A percentile compares a stretch with the other conserved stretches of the same genome.
Conservation (phyloP, 2,329 filamentous ascomycete species). For the Colletotrichum noveboracense region DNA sequence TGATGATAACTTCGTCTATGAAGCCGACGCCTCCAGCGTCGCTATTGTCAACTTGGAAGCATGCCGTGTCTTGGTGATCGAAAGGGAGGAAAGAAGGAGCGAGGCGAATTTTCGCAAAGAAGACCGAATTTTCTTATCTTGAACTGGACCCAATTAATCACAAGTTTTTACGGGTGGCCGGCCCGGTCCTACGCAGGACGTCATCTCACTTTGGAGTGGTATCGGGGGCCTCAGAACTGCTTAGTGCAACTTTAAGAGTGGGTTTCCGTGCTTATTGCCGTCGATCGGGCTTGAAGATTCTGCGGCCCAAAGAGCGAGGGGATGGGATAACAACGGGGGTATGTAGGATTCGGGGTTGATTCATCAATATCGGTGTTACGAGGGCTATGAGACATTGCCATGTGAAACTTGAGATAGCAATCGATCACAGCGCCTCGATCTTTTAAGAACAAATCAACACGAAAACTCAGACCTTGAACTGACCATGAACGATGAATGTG, state of each 20-base stretch:
- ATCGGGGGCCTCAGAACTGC: neutral
- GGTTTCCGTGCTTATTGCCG: neutral
- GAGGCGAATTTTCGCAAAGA: neutral
- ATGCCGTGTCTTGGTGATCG: neutral
- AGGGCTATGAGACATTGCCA: neutral
- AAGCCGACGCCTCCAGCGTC: conserved; percentile 21
- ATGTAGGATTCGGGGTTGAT: neutral
- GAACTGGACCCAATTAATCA: neutral
- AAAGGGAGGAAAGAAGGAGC: neutral
- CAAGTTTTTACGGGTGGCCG: neutral
- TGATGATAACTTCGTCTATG: neutral
- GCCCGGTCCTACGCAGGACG: neutral
- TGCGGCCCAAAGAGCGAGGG: neutral
- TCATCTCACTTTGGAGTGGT: neutral
- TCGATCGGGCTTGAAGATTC: neutral
- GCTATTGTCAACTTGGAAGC: conserved; percentile 10
- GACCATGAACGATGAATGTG: neutral
- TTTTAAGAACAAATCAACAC: neutral
- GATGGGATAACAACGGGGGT: neutral
- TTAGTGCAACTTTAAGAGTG: neutral
- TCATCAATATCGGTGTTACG: neutral
- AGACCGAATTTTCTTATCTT: neutral
- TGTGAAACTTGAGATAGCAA: neutral
- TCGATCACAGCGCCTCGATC: neutral
- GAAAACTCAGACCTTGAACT: neutral